phyloP scores from a whole-genome alignment of 2,329 filamentous ascomycete species.

The Cercospora sp. region DNA sequence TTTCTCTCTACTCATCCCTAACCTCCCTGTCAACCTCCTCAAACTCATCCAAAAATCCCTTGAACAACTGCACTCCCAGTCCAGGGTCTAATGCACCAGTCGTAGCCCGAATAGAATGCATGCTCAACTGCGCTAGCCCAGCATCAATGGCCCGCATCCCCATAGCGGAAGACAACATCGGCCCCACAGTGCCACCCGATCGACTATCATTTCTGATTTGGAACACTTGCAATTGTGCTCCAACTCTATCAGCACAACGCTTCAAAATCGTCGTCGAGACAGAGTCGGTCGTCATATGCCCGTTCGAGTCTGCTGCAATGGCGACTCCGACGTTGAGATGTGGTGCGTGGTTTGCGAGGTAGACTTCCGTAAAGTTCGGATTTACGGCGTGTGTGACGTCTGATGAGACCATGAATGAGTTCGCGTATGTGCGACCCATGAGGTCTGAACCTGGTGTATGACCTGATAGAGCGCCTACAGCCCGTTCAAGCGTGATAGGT shows the following conservation, averaged over 20 bases:
- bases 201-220: constrained; percentile 92
- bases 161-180: constrained; percentile 77
- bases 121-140: constrained; percentile 86
- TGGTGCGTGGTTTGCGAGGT: constrained; percentile 82
- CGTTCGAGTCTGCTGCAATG: constrained; percentile 80
- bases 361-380: constrained; percentile 84
- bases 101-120: constrained; percentile 90
- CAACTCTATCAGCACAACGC: constrained; percentile 72
- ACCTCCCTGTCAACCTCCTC: constrained; percentile 84
- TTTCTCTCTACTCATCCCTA: constrained; percentile 29
- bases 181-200: constrained; percentile 91
- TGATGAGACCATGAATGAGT: constrained; percentile 86
- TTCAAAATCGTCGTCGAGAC: constrained; percentile 79
- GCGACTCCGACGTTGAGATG: constrained; percentile 84
- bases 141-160: constrained; percentile 83
- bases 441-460: constrained; percentile 52
- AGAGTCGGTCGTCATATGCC: constrained; percentile 93
- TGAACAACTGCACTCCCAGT: constrained; percentile 82
- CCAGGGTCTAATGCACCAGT: constrained; percentile 85
- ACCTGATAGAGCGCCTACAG: constrained; percentile 66
- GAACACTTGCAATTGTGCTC: constrained; percentile 76
- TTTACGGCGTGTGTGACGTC: constrained; percentile 94
- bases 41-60: constrained; percentile 83
- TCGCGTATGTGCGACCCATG: constrained; percentile 79
- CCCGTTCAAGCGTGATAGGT: constrained; percentile 74